Conservation (phyloP, 257 asterid species). For the Marsdenia floribunda region DNA sequence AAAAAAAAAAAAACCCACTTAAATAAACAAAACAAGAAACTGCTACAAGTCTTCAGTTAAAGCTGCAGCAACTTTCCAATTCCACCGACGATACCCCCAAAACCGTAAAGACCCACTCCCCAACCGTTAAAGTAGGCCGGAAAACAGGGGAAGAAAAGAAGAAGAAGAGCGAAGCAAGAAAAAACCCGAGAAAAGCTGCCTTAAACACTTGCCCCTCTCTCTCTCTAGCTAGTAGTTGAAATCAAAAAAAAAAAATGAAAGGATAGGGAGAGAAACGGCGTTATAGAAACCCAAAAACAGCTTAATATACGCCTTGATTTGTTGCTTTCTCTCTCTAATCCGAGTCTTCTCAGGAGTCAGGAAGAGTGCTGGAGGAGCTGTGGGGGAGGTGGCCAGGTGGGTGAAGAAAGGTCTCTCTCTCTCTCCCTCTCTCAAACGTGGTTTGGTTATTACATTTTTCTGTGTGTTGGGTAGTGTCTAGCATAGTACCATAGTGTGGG, state of each 20-base stretch:
- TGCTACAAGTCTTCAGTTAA: constrained; percentile 5
- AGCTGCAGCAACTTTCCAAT: constrained; percentile 18
- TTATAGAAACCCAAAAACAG: constrained; percentile 41
- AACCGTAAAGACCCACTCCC: constrained; percentile 11
- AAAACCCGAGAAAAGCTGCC: constrained; percentile 1
- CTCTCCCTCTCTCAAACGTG: constrained; percentile 22
- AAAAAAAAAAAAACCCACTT: constrained; percentile 4
- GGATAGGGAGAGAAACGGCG: constrained; percentile 27
- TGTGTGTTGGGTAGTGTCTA: constrained; percentile 25
- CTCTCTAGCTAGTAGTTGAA: not conserved
- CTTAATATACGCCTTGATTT: constrained; percentile 45
- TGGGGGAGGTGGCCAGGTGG: not conserved
- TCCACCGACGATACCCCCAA: constrained; percentile 6
- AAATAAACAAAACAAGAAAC: constrained; percentile 9
- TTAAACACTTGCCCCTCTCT: not conserved
- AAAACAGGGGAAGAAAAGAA: not conserved
- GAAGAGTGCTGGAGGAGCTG: no score
- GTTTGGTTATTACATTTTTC: constrained; percentile 53
- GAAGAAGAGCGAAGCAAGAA: not conserved
- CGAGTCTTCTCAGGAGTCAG: not conserved
- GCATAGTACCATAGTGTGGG: constrained; percentile 9
- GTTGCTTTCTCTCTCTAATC: constrained; percentile 34
- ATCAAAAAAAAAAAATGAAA: not conserved
- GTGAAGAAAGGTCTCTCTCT: not conserved
- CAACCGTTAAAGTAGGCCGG: constrained; percentile 8